Evolutionary conservation across 2,329 filamentous ascomycete genomes (phyloP).

Genomic region (Phialocephala sp.): DNA sequence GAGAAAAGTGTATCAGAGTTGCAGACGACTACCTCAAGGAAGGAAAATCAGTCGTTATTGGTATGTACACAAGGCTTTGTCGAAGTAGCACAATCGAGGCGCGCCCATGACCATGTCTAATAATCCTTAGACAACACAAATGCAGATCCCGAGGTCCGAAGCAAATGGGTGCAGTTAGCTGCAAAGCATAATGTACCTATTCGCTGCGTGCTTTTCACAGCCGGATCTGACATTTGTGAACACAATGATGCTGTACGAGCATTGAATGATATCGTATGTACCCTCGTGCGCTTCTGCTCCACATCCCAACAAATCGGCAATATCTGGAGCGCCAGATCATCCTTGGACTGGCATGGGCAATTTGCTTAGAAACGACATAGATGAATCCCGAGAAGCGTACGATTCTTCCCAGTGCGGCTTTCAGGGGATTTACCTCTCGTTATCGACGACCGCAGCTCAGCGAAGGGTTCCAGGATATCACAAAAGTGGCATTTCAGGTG

Average conservation of each 20-base stretch:
- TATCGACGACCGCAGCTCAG: conserved; percentile 73
- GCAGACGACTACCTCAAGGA: conserved; percentile 69
- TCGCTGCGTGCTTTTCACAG: conserved; percentile 85
- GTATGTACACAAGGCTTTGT: conserved; percentile 54
- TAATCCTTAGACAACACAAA: conserved; percentile 86
- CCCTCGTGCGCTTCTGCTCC: conserved; percentile 15
- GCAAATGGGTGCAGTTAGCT: conserved; percentile 80
- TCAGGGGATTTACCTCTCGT: conserved; percentile 73
- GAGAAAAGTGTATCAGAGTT: conserved; percentile 72
- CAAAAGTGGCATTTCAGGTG: conserved; percentile 74
- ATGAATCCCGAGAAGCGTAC: conserved; percentile 84
- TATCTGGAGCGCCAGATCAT: conserved; percentile 3
- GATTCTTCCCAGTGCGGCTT: conserved; percentile 79
- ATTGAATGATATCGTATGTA: conserved; percentile 54
- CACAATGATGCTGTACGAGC: conserved; percentile 90
- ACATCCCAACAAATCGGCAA: conserved; percentile 15
- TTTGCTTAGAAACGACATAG: conserved; percentile 43
- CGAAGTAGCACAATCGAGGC: not conserved
- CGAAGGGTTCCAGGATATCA: conserved; percentile 87
- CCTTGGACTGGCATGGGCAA: conserved; percentile 17
- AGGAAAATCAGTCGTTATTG: conserved; percentile 75
- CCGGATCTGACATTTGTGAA: conserved; percentile 65
- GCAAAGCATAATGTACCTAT: conserved; percentile 73
- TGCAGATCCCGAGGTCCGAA: conserved; percentile 75
- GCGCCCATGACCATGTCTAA: conserved; percentile 11